Evolutionary conservation across 2,329 filamentous ascomycete species (phyloP), one percentile per base, ranked within the genome.

Genomic region (Onygenales sp.): DNA sequence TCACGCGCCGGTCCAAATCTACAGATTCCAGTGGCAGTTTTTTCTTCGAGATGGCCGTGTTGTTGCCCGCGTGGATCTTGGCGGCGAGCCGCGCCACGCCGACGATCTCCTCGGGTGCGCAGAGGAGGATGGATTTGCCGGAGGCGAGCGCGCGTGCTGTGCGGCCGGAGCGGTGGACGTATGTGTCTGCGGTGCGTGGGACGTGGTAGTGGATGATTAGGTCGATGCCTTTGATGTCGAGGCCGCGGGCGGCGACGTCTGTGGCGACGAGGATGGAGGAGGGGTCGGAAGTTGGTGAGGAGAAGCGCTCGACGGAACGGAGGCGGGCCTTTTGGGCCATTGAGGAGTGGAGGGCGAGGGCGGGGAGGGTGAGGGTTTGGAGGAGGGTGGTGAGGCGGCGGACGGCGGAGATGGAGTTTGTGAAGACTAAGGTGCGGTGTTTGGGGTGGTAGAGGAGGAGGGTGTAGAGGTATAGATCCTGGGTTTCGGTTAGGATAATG

Each of bases 301-400:
- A 85, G 72, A 98, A 97, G 42, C 87, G 86, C 66, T 98, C 93
- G 2, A 98, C 81, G 1, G 89, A 92, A 41, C 92, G 84, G n/a
- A 96, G 78, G 44, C 93, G 89, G 2, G 93, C 91, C 69, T 97
- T 97, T 71, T 98, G 93, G 1, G 84, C 79, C 93, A 98, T 97
- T 59, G 90, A 87, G 0, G 90, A 96, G 70, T 98, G 93, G 0
- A 98, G 76, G 0, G 87, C 83, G 9, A 89, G 75, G 1, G 85
- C 86, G 2, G 85, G 83, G 7, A 96, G 77, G 57, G 85, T 81
- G 50, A 98, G 82, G 59, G 88, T 89, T 61, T 92, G 83, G 1
- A 98, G 79, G 64, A 96, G 81, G 0, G 92, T 89, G 0, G 86
- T 84, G 10, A 98, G 76, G 39, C 93, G 88, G 44, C 90, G 86